Base-by-base conservation (phyloP, 2,329 filamentous ascomycete species). In the Neoarthrinium moseri region DNA sequence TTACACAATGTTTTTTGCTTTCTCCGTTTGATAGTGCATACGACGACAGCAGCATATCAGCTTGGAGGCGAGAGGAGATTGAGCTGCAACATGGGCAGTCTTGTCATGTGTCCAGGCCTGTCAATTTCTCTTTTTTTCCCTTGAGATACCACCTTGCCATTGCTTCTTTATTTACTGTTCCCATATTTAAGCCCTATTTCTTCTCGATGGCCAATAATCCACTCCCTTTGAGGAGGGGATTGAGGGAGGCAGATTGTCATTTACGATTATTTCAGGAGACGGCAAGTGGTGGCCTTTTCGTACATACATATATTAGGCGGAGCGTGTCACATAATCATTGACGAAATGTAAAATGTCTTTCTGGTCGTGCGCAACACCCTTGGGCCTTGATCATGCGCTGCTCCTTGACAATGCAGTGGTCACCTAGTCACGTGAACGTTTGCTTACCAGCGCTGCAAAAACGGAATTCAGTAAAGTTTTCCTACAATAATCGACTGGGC, bases 331-430 rank as follows among this genome's bases (percentile, higher is more conserved):
- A 40, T 40, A 40, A n/a, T 15, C 18, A 17, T 34, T 29, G 6
- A 27, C 30, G 37, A 27, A 40, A 40, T 40, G 37, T 40, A 29
- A 29, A 40, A 29, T 11, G 7, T 34, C 32, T 34, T 12, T 34
- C 10, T 34, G 32, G n/a, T 15, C 7, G 7, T n/a, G 7, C 6
- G n/a, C 18, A 34, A 12, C 32, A 7, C 32, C 32, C 32, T 15
- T 34, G 8, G 32, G 32, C 32, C 29, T 32, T 12, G 29, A 17
- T 17, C 29, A 32, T n/a, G n/a, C n/a, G n/a, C n/a, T n/a, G n/a
- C n/a, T n/a, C n/a, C n/a, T n/a, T n/a, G n/a, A n/a, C n/a, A n/a
- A n/a, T n/a, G n/a, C n/a, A n/a, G n/a, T n/a, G n/a, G n/a, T n/a
- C n/a, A n/a, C n/a, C n/a, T n/a, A n/a, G n/a, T n/a, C n/a, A n/a